A percentile compares a stretch with the other conserved stretches of the same genome.
These are phyloP conservation scores for Adansonia rubrostipa DNA, from an alignment of 441 rosid genomes.

Conservation along the genomic window DNA sequence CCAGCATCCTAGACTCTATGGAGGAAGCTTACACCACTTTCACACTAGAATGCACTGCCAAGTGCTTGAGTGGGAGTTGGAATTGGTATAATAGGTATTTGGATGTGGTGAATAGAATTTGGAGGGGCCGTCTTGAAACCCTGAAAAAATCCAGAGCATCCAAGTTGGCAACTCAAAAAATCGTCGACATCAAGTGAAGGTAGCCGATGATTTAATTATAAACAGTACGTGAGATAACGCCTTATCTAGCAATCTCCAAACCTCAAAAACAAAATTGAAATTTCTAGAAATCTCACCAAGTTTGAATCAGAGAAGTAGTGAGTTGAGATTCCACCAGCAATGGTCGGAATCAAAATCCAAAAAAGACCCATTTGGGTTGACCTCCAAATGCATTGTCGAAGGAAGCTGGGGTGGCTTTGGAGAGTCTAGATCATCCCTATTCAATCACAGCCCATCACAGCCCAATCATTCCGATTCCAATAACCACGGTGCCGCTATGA, in stretches of 20 bases:
- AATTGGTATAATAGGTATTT: background rate
- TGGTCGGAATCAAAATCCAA: conserved; percentile 62
- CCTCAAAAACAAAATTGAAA: conserved; percentile 15
- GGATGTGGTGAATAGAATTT: background rate
- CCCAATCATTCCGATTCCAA: no score
- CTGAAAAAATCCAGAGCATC: background rate
- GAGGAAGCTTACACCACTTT: background rate
- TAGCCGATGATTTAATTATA: background rate
- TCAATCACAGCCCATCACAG: no score
- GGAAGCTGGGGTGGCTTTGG: conserved; percentile 54
- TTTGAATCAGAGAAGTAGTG: conserved; percentile 59
- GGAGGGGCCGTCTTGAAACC: background rate
- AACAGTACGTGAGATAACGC: background rate
- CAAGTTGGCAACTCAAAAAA: background rate
- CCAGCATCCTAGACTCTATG: background rate
- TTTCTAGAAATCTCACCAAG: conserved; percentile 49
- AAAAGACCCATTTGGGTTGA: conserved; percentile 44
- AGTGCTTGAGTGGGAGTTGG: background rate
- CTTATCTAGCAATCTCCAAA: no score
- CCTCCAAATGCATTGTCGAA: conserved; percentile 45
- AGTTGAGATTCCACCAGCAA: conserved; percentile 80
- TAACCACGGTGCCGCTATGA: no score
- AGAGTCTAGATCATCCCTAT: conserved; percentile 31
- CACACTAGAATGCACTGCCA: background rate
- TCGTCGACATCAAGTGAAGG: background rate